These are phyloP conservation scores for Ceratocystis papillata DNA, from an alignment of 2,329 filamentous ascomycete species.

Conservation along the genomic window DNA sequence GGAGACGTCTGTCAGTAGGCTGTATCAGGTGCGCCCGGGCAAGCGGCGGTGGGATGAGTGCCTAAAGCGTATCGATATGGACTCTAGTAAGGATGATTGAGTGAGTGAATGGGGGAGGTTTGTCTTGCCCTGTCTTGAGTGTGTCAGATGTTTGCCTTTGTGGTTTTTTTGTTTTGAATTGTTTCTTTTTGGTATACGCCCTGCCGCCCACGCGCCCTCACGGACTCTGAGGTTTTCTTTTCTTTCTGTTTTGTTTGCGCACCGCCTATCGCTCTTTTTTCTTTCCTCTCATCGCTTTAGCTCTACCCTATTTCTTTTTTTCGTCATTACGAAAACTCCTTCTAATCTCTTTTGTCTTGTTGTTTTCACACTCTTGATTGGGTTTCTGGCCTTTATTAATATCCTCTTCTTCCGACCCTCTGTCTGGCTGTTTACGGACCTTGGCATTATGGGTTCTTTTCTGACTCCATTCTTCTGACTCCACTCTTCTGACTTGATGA, in stretches of 20 bases:
- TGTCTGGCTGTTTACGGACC: too few species aligned
- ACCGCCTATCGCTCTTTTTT: conserved; percentile 1
- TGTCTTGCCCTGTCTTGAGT: neutral
- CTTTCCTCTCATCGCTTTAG: neutral
- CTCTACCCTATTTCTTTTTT: neutral
- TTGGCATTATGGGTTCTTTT: too few species aligned
- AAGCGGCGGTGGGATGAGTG: conserved; percentile 65
- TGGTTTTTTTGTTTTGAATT: conserved; percentile 11
- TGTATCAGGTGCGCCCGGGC: conserved; percentile 80
- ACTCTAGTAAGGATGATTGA: conserved; percentile 24
- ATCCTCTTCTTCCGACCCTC: neutral
- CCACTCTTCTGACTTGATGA: too few species aligned
- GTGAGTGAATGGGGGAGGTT: neutral
- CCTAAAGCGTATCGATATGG: conserved; percentile 33
- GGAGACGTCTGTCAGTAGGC: conserved; percentile 63
- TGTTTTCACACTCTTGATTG: too few species aligned
- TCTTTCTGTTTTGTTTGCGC: neutral
- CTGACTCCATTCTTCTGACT: too few species aligned
- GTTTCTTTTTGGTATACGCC: conserved; percentile 11
- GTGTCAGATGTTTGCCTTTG: conserved; percentile 2
- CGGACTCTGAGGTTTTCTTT: conserved; percentile 14
- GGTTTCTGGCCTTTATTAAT: conserved; percentile 3
- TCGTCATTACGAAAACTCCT: neutral
- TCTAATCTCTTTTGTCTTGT: conserved; percentile 6
- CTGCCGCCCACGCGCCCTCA: conserved; percentile 13